These are phyloP conservation scores for Musa beccarii DNA, from an alignment of 176 grass and related monocot genomes.

Conservation along the genomic window DNA sequence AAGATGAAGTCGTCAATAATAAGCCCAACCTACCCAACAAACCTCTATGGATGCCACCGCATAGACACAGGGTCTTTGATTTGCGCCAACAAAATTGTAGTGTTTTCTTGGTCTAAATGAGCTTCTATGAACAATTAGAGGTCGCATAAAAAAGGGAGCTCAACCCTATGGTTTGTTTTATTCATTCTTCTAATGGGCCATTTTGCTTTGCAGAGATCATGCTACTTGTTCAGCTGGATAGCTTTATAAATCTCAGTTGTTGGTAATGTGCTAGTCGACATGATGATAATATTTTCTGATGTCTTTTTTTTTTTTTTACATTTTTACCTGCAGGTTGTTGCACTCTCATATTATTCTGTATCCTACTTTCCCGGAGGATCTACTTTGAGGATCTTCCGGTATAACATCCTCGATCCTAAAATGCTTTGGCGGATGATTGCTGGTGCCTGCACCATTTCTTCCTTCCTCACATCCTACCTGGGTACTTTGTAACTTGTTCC, in stretches of 20 bases:
- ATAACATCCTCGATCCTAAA: conserved; percentile 51
- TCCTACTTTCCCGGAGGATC: conserved; percentile 96
- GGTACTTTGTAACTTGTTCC: neutral
- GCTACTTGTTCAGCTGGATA: neutral
- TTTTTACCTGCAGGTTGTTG: conserved; percentile 50
- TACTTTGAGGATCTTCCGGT: conserved; percentile 50
- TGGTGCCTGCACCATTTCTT: neutral
- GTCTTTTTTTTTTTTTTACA: neutral
- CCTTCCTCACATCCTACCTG: neutral
- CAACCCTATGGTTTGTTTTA: neutral
- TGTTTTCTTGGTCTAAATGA: neutral
- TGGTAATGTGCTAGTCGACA: neutral
- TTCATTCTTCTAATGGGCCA: neutral
- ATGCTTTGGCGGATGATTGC: conserved; percentile 42
- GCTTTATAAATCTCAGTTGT: neutral
- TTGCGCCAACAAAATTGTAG: neutral
- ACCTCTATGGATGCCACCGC: neutral
- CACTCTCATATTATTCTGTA: conserved; percentile 80
- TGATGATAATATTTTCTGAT: neutral
- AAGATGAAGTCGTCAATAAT: neutral
- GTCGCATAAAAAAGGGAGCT: neutral
- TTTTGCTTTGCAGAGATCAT: neutral
- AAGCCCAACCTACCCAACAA: neutral
- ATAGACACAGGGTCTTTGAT: neutral
- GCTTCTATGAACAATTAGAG: neutral